phyloP scores from a whole-genome alignment of 306 rosid genomes.

The Fragaria ananassa region DNA sequence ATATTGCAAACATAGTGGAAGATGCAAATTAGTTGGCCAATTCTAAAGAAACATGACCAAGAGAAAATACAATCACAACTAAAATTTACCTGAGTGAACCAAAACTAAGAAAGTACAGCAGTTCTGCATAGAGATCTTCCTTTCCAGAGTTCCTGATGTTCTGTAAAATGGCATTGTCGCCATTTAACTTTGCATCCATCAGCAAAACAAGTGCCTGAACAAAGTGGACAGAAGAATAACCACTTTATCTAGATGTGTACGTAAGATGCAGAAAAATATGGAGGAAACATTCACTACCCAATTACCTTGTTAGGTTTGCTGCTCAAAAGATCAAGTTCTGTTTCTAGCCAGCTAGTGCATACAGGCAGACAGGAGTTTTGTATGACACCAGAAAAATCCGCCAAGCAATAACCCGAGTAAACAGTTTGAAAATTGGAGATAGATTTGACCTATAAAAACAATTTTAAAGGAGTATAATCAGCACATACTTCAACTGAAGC shows the following conservation, averaged over 20 bases:
- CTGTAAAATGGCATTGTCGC: constrained; percentile 50
- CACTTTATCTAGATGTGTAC: constrained; percentile 19
- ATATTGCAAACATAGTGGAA: constrained; percentile 8
- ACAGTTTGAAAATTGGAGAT: constrained; percentile 41
- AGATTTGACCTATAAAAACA: constrained; percentile 58
- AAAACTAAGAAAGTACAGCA: constrained; percentile 70
- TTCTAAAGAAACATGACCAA: constrained; percentile 12
- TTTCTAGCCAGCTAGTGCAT: constrained; percentile 73
- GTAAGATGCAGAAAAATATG: constrained; percentile 8
- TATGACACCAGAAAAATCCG: constrained; percentile 54
- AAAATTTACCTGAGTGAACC: constrained; percentile 66
- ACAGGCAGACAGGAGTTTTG: constrained; percentile 53
- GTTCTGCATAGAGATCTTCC: constrained; percentile 80
- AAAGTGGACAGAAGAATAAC: constrained; percentile 20
- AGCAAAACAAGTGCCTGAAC: constrained; percentile 52
- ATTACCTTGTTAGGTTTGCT: constrained; percentile 49
- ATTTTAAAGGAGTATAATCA: not conserved
- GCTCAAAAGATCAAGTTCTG: constrained; percentile 52
- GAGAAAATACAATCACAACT: constrained; percentile 10
- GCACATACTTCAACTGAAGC: constrained; percentile 4
- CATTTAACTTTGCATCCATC: constrained; percentile 60
- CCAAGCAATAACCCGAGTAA: constrained; percentile 42
- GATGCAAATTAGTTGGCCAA: not conserved
- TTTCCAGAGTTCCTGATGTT: constrained; percentile 83
- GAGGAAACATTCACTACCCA: constrained; percentile 17